Evolutionary conservation across 805 yeast species (phyloP), one percentile per base, ranked within the genome.

Genomic region (Kuraishia molischiana): DNA sequence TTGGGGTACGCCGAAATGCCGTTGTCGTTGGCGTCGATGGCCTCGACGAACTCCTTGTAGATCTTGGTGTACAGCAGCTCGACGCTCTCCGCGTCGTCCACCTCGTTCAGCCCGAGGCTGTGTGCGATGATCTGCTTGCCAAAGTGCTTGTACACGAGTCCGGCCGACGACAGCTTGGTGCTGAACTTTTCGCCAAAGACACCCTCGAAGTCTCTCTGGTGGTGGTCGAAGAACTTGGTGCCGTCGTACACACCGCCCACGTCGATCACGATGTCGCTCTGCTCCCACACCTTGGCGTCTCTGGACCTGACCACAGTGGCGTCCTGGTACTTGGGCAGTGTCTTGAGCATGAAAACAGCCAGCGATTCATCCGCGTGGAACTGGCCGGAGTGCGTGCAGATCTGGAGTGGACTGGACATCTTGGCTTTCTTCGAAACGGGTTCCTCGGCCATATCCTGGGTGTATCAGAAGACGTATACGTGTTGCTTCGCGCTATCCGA

Each of bases 281-380:
- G 67, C 47, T 85, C 96, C 82, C 95, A 83, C 40, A 76, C 81
- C 13, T 65, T 74, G 8, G 89, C 82, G 43, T 79, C 80, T 64
- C 98, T 75, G 3, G 96, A 83, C 57, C 98, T 78, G 17, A 85
- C 74, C 17, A 92, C 67, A 38, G 66, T 68, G 17, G 95, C 79
- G 41, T 76, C 66, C 34, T 71, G 53, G 58, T 60, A 92, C 55
- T 71, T 67, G 6, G 95, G 92, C 34, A 90, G 62, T 15, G 76
- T 63, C 47, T 72, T 75, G 40, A 92, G 64, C 81, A 92, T 77
- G 58, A 71, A 89, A 3, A 90, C 95, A 2, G 97, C 98, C 37
- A 92, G 69, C 9, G 95, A 79, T 59, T 92, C 98, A 58, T 92
- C 98, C 9, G 97, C 97, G 55, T 92, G 98, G 69, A 92, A 92